Evolutionary conservation across 345 rosid species (phyloP).

Genomic region (Murraya koenigii): DNA sequence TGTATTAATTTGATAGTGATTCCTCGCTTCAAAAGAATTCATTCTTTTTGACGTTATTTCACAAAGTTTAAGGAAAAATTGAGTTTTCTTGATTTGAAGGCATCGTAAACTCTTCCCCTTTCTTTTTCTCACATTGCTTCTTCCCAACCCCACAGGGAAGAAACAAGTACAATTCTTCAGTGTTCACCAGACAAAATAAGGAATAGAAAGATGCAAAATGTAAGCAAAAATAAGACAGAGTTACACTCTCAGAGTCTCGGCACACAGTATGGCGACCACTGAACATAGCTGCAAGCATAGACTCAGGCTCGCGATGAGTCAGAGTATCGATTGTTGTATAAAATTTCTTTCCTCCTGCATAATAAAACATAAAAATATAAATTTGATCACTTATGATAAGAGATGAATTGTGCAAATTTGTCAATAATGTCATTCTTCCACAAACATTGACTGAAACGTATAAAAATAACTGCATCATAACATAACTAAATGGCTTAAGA

Average conservation of each 20-base stretch:
- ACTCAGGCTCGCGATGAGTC: slow-evolving; percentile 84
- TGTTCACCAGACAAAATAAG: neutral
- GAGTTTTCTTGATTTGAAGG: neutral
- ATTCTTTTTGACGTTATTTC: neutral
- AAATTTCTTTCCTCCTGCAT: slow-evolving; percentile 80
- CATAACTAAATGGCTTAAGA: neutral
- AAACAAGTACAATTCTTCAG: too few species aligned
- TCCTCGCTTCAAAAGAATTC: neutral
- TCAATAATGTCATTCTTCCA: neutral
- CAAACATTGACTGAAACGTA: neutral
- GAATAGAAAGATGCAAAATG: neutral
- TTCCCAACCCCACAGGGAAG: neutral
- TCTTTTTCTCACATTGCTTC: neutral
- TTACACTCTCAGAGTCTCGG: slow-evolving; percentile 39
- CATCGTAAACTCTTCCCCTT: neutral
- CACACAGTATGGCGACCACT: slow-evolving; percentile 73
- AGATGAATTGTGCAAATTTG: neutral
- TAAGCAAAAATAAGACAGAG: neutral
- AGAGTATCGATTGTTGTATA: slow-evolving; percentile 76
- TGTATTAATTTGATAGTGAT: neutral
- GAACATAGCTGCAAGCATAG: slow-evolving; percentile 94
- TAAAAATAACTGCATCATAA: neutral
- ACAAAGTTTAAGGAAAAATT: neutral
- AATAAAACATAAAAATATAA: neutral
- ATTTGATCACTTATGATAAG: neutral